phyloP scores from a whole-genome alignment of 768 basidiomycete species.

The Psilocybe azurescens region DNA sequence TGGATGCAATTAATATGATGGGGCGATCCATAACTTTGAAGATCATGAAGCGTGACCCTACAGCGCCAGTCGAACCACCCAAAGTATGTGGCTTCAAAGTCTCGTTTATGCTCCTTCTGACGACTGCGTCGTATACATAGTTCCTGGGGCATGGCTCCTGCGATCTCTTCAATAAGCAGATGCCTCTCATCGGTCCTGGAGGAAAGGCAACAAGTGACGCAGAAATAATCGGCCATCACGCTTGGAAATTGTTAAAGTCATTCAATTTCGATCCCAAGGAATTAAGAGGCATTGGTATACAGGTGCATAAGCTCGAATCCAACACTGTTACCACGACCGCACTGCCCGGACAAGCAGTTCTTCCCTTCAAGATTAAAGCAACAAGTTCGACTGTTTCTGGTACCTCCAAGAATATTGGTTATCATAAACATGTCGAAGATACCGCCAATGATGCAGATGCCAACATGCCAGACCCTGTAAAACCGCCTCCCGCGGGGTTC shows the following conservation, averaged over 20 bases:
- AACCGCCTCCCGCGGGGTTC: constrained; percentile 23
- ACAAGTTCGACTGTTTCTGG: constrained; percentile 21
- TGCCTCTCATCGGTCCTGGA: constrained; percentile 57
- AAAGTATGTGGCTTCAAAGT: constrained; percentile 59
- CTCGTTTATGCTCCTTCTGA: not conserved
- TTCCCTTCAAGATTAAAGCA: constrained; percentile 56
- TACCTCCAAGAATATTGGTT: constrained; percentile 14
- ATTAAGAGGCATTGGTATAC: constrained; percentile 90
- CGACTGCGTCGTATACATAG: constrained; percentile 39
- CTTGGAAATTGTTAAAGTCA: constrained; percentile 74
- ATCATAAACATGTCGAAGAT: constrained; percentile 14
- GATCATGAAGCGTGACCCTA: constrained; percentile 85
- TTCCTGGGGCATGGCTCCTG: constrained; percentile 93
- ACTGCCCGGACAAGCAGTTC: constrained; percentile 59
- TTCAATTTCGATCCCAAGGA: constrained; percentile 85
- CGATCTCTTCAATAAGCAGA: constrained; percentile 80
- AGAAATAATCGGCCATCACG: constrained; percentile 72
- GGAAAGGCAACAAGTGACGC: constrained; percentile 78
- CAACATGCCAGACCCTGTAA: constrained; percentile 22
- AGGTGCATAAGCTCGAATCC: constrained; percentile 86
- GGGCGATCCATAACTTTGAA: constrained; percentile 85
- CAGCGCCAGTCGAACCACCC: constrained; percentile 86
- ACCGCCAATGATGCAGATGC: constrained; percentile 10
- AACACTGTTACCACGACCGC: constrained; percentile 33
- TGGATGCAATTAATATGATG: constrained; percentile 70